phyloP scores from a whole-genome alignment of 2,329 filamentous ascomycete genomes.

The Dactylellina drechsleri region DNA sequence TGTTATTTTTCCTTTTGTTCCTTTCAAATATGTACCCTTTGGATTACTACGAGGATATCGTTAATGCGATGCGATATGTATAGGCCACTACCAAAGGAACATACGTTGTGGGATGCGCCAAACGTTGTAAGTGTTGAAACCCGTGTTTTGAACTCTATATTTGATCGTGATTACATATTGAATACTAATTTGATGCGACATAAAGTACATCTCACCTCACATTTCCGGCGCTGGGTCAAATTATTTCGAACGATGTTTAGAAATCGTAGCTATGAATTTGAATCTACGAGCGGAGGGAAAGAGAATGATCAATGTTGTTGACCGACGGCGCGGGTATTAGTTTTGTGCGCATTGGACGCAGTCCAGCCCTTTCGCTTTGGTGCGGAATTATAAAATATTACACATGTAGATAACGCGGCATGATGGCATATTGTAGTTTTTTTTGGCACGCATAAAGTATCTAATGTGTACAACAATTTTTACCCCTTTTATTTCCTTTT shows the following conservation, averaged over 20 bases:
- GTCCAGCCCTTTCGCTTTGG: too few relatives aligned
- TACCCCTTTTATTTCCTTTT: too few relatives aligned
- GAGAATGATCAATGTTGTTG: constrained; percentile 71
- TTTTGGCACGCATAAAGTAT: too few relatives aligned
- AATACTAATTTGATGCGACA: constrained; percentile 60
- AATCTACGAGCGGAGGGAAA: constrained; percentile 66
- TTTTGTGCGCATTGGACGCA: neutral
- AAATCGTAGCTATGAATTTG: constrained; percentile 70
- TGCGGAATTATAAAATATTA: too few relatives aligned
- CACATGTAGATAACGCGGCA: too few relatives aligned
- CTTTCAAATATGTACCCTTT: neutral
- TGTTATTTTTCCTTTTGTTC: neutral
- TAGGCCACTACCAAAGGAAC: constrained; percentile 72
- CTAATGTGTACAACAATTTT: too few relatives aligned
- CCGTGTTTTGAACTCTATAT: neutral
- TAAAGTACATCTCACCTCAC: constrained; percentile 62
- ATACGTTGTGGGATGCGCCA: constrained; percentile 75
- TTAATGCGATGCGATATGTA: neutral
- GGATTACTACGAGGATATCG: neutral
- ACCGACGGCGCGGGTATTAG: constrained; percentile 71
- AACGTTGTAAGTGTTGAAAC: constrained; percentile 71
- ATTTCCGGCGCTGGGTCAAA: constrained; percentile 68
- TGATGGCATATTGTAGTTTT: too few relatives aligned
- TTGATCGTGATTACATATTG: constrained; percentile 60
- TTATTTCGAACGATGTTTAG: constrained; percentile 69